Conservation (phyloP, 148 eudicot genomes). For the Agrostemma githago region DNA sequence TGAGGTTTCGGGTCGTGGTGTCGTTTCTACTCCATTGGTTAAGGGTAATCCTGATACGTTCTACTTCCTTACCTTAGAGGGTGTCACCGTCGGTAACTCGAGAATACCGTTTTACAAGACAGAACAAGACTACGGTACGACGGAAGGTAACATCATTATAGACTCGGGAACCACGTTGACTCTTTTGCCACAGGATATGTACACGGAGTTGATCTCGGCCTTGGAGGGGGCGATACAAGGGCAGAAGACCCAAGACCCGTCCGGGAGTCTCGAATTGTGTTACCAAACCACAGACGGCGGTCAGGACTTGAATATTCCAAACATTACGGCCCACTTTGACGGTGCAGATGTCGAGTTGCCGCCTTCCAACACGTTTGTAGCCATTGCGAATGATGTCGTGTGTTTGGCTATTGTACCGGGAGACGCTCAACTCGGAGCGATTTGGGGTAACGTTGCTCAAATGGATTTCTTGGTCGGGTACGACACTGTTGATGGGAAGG, state of each 20-base stretch:
- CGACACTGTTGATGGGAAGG: conserved; percentile 22
- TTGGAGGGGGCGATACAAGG: background rate
- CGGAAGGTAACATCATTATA: too few relatives aligned
- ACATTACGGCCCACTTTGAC: conserved; percentile 32
- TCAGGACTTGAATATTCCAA: conserved; percentile 21
- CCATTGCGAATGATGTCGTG: background rate
- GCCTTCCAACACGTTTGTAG: conserved; percentile 17
- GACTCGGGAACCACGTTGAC: too few relatives aligned
- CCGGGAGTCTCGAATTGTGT: conserved; percentile 30
- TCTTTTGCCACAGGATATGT: too few relatives aligned
- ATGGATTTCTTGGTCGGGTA: conserved; percentile 46
- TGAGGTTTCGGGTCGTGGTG: conserved; percentile 30
- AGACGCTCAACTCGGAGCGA: background rate
- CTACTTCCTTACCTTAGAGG: conserved; percentile 46
- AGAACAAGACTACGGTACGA: background rate
- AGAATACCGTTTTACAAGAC: conserved; percentile 4
- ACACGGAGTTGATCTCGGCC: too few relatives aligned
- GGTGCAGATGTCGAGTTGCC: conserved; percentile 42
- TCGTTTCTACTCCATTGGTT: conserved; percentile 45
- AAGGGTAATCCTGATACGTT: conserved; percentile 19
- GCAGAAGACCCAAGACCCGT: conserved; percentile 18
- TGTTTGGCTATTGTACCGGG: background rate
- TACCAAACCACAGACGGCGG: conserved; percentile 18
- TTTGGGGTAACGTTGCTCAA: conserved; percentile 52
- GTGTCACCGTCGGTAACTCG: conserved; percentile 25